Percentiles rank a stretch among this genome's conserved stretches.
phyloP scores from a whole-genome alignment of 2,329 filamentous ascomycete species.

The Dryadomyces quercus-mongolicae region DNA sequence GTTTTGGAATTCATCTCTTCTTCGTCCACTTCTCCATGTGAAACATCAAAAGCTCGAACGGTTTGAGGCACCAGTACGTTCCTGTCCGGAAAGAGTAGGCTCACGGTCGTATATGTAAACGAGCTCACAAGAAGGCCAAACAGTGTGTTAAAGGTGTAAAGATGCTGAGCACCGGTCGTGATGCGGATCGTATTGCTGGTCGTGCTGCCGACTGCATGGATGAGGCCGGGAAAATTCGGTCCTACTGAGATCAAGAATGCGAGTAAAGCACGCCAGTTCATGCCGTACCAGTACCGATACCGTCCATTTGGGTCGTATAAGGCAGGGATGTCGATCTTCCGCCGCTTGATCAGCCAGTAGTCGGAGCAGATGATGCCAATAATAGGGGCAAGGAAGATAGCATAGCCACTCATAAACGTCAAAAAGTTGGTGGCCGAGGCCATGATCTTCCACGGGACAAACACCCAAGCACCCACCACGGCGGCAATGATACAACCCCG shows the following conservation, averaged over 20 bases:
- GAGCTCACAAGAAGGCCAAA: constrained; percentile 9
- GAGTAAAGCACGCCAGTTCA: constrained; percentile 11
- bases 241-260: constrained; percentile 2
- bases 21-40: too few species aligned
- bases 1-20: too few species aligned
- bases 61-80: not conserved
- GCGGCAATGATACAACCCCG: constrained; percentile 15
- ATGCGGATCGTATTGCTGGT: constrained; percentile 4
- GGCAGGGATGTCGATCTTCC: constrained; percentile 22
- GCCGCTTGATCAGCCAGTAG: constrained; percentile 25
- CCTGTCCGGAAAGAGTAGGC: constrained; percentile 4
- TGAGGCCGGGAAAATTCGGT: constrained; percentile 7
- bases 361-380: constrained; percentile 22
- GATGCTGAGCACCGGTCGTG: constrained; percentile 10
- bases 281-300: constrained; percentile 18
- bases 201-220: constrained; percentile 4
- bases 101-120: constrained; percentile 5
- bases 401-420: constrained; percentile 11
- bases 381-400: constrained; percentile 14
- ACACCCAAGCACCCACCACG: constrained; percentile 15
- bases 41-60: not conserved
- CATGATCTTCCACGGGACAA: constrained; percentile 13
- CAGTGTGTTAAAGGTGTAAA: constrained; percentile 16
- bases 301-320: constrained; percentile 22
- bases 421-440: constrained; percentile 10